These are phyloP conservation scores for Trifolium fragiferum DNA, from an alignment of 306 rosid genomes.

Conservation along the genomic window DNA sequence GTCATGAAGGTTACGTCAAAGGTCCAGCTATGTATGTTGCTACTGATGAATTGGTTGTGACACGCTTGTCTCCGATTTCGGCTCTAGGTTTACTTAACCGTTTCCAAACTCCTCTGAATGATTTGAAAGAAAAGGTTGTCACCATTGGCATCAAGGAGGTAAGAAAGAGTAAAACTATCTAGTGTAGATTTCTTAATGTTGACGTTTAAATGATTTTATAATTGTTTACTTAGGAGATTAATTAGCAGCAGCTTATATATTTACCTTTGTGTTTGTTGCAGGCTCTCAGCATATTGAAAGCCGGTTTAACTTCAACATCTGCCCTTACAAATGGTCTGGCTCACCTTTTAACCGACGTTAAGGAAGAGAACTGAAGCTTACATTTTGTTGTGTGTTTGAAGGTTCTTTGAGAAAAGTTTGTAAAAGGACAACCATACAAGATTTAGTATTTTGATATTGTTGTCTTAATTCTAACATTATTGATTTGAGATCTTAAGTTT, in stretches of 20 bases:
- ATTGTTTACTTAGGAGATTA: not conserved
- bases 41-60: no score
- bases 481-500: not conserved
- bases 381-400: not conserved
- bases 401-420: not conserved
- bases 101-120: no score
- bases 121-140: no score
- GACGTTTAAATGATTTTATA: no score
- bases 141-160: no score
- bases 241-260: no score
- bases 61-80: no score
- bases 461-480: not conserved
- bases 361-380: not conserved
- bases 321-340: not conserved
- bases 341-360: not conserved
- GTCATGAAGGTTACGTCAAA: not conserved
- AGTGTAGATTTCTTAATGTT: no score
- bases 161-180: no score
- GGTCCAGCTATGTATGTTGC: not conserved
- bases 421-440: no score
- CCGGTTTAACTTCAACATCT: not conserved
- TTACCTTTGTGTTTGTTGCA: no score
- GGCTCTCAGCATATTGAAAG: not conserved
- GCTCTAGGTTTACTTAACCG: no score
- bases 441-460: not conserved